Base-by-base conservation (phyloP, 371 early-diverging fungal species). In the Chytridium lagenaria region DNA sequence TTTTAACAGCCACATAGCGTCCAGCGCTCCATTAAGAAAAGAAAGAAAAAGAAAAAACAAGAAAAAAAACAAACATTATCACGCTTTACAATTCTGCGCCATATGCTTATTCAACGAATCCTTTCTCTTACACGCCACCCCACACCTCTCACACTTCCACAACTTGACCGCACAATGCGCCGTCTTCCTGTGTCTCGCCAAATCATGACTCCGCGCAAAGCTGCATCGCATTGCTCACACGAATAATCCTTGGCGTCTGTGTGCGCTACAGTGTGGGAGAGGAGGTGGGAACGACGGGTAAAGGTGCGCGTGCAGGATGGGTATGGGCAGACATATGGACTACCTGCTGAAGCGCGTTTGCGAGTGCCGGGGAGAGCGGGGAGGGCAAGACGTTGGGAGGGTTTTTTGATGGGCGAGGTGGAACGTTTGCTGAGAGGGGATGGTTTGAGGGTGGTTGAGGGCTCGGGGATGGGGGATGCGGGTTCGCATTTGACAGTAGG, bases 81-180 rank as follows among this genome's bases (percentile, higher is more conserved):
- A 12, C 55, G 5, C 26, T 28, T 55, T 55, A 26, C 44, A 44
- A 44, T 44, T 7, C 7, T 44, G 44, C 44, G 7, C 12, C 44
- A 55, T 28, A 28, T 55, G 55, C 30, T 55, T 55, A 10, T 10
- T 23, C 16, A 55, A 26, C 55, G 55, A 55, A 55, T 55, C 55
- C 26, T 55, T 55, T 28, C 55, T 10, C 55, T 55, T 55, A 26
- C 55, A 55, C 55, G 30, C 26, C 55, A 55, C 55, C 23, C 55
- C 55, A 28, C 55, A 55, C 10, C 10, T 28, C 55, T 7, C 16
- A 28, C 55, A 16, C 55, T 26, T 26, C 26, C 30, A 10, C 55
- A 10, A 10, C 55, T 19, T 31, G 12, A 15, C 10, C 63, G 12
- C 34, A 12, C 55, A 55, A 26, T 55, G 10, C 16, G 30, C 55